A percentile compares a stretch with the other conserved stretches of the same genome.
Conservation (phyloP, 2,329 filamentous ascomycete genomes). For the Zymoseptoria crescenta region DNA sequence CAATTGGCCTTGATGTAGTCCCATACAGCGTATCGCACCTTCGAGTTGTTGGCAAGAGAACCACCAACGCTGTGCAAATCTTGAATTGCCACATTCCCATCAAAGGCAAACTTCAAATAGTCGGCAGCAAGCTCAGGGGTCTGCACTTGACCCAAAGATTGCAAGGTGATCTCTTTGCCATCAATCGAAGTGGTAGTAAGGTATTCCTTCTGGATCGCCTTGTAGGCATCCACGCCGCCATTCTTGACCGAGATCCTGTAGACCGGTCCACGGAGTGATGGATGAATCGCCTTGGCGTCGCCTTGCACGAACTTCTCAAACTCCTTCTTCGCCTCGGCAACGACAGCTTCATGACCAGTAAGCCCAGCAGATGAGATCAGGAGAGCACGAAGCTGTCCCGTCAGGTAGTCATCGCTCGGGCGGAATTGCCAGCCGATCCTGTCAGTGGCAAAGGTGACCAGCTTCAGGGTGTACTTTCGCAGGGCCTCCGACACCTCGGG, state of each 20-base stretch:
- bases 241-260: constrained; percentile 74
- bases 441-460: constrained; percentile 67
- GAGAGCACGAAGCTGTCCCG: constrained; percentile 71
- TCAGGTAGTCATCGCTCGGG: constrained; percentile 72
- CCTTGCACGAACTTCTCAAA: constrained; percentile 72
- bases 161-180: constrained; percentile 78
- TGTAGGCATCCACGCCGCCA: constrained; percentile 60
- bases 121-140: constrained; percentile 59
- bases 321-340: constrained; percentile 65
- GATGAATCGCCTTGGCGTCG: constrained; percentile 64
- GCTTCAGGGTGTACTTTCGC: constrained; percentile 68
- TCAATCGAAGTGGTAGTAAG: constrained; percentile 75
- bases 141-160: constrained; percentile 66
- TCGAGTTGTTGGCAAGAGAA: constrained; percentile 63
- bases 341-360: constrained; percentile 63
- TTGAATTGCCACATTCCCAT: constrained; percentile 72
- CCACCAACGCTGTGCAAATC: constrained; percentile 80
- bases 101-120: constrained; percentile 68
- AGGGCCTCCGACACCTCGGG: constrained; percentile 63
- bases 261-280: constrained; percentile 70
- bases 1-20: constrained; percentile 79
- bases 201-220: constrained; percentile 78
- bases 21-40: constrained; percentile 71
- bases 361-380: constrained; percentile 68
- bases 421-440: constrained; percentile 79